Conservation (phyloP, 306 rosid genomes). For the Carpinus viminea region DNA sequence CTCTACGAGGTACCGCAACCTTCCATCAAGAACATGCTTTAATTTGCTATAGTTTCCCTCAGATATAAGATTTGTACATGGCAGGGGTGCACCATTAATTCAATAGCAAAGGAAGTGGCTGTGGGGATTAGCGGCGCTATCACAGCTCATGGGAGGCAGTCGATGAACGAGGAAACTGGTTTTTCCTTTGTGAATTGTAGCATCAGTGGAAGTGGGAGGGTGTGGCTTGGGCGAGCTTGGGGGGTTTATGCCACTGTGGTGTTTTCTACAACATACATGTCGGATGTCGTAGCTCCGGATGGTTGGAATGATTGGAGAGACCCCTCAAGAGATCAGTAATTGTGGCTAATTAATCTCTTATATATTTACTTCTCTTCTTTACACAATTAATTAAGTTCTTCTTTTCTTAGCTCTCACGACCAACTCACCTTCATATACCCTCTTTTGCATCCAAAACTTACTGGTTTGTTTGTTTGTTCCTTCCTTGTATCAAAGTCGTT, state of each 20-base stretch:
- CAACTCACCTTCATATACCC: not conserved
- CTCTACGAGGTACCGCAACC: conserved; percentile 58
- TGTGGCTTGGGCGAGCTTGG: conserved; percentile 95
- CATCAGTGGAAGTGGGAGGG: conserved; percentile 67
- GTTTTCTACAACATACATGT: conserved; percentile 63
- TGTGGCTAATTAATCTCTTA: not conserved
- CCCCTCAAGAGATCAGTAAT: conserved; percentile 64
- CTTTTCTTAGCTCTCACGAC: not conserved
- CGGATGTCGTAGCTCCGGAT: conserved; percentile 52
- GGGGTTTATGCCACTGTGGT: conserved; percentile 61
- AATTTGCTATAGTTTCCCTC: no score
- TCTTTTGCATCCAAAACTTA: no score
- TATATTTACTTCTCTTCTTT: not conserved
- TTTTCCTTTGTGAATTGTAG: conserved; percentile 80
- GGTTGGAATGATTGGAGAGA: conserved; percentile 87
- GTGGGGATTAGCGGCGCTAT: conserved; percentile 59
- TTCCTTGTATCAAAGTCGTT: no score
- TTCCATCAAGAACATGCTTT: not conserved
- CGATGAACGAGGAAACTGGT: conserved; percentile 53
- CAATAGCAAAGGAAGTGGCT: conserved; percentile 49
- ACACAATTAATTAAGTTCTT: no score
- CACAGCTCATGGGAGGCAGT: conserved; percentile 69
- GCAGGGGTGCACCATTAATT: conserved; percentile 59
- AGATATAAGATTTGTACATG: not conserved
- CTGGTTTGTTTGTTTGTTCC: no score